phyloP scores from a whole-genome alignment of 2,329 filamentous ascomycete genomes.

The Trichothecium sympodiale region DNA sequence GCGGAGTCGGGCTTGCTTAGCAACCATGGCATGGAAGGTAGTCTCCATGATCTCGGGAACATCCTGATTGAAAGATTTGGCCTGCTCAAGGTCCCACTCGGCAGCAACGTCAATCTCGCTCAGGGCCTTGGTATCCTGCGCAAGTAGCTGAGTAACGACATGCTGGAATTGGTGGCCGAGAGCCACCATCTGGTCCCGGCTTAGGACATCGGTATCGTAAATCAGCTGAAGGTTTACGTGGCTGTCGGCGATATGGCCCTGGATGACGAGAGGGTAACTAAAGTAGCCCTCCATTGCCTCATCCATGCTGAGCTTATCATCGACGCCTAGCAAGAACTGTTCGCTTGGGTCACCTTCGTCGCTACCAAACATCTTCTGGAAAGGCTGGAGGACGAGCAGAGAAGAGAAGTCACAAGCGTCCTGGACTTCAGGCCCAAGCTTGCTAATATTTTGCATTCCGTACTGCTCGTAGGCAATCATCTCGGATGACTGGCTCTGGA shows the following conservation, averaged over 20 bases:
- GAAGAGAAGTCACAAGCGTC: conserved; percentile 9
- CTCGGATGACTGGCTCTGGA: conserved; percentile 5
- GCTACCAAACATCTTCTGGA: not conserved
- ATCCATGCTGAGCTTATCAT: not conserved
- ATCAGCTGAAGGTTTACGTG: not conserved
- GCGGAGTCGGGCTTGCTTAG: not conserved
- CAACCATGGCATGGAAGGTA: not conserved
- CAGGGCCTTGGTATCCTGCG: not conserved
- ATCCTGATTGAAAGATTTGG: not conserved
- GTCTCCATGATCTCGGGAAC: not conserved
- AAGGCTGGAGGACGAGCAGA: conserved; percentile 8
- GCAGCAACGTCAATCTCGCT: not conserved
- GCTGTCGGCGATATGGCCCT: not conserved
- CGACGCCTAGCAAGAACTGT: not conserved
- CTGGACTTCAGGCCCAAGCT: conserved; percentile 4
- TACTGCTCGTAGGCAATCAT: conserved; percentile 9
- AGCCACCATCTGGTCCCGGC: not conserved
- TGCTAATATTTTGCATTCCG: conserved; percentile 11
- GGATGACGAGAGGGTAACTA: conserved; percentile 1
- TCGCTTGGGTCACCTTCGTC: not conserved
- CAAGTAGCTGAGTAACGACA: conserved; percentile 1
- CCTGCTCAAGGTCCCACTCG: not conserved
- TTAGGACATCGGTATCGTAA: not conserved
- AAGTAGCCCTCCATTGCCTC: not conserved
- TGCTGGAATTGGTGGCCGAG: conserved; percentile 1